Conservation (phyloP, 1,139 yeast genomes). For the Nadsonia starkeyi-henricii region DNA sequence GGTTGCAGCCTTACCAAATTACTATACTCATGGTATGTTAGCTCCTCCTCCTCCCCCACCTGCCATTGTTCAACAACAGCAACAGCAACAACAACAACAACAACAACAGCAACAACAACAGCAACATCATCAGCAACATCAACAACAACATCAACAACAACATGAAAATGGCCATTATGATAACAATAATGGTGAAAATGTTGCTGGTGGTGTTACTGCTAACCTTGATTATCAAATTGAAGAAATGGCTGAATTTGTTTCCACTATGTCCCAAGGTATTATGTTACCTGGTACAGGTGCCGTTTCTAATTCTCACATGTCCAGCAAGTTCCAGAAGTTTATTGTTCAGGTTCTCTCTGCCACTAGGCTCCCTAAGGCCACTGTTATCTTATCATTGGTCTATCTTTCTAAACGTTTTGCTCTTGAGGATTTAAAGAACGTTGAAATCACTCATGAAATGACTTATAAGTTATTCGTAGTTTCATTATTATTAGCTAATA, state of each 20-base stretch:
- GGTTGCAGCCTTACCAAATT: neutral
- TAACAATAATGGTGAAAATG: constrained; percentile 6
- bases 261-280: constrained; percentile 53
- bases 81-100: neutral
- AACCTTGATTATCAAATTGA: constrained; percentile 66
- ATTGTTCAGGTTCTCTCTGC: constrained; percentile 64
- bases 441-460: constrained; percentile 14
- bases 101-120: neutral
- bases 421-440: constrained; percentile 18
- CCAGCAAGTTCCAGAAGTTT: constrained; percentile 37
- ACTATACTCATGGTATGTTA: neutral
- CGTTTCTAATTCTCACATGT: constrained; percentile 8
- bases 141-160: neutral
- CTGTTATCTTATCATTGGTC: constrained; percentile 66
- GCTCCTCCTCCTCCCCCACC: neutral
- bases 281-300: constrained; percentile 19
- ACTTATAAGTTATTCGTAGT: constrained; percentile 54
- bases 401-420: constrained; percentile 43
- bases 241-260: constrained; percentile 62
- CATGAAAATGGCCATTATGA: neutral
- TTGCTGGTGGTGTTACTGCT: constrained; percentile 61
- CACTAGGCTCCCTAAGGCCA: constrained; percentile 76
- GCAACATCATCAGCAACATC: neutral
- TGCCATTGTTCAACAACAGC: neutral
- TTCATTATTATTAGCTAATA: constrained; percentile 74